These are phyloP conservation scores for Chlorella sp. DNA, from an alignment of 139 green algal genomes.

Conservation along the genomic window DNA sequence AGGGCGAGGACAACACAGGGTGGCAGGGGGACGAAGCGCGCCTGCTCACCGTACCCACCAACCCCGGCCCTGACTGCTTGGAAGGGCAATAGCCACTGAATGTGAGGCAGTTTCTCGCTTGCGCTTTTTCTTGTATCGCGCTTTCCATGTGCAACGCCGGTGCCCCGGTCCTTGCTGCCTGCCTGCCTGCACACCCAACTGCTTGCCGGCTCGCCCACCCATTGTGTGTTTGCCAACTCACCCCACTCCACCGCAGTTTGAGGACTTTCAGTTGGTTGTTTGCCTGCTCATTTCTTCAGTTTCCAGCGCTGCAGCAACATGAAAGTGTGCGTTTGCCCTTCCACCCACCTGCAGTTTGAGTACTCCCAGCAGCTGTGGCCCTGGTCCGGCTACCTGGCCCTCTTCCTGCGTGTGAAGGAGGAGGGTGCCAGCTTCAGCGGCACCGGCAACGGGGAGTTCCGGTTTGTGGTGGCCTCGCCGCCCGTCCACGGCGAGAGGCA, in stretches of 20 bases:
- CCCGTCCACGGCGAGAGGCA: conserved; percentile 51
- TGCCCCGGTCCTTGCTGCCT: too few relatives aligned
- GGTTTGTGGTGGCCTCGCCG: conserved; percentile 81
- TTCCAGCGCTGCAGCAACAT: background rate
- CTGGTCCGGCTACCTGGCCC: conserved; percentile 93
- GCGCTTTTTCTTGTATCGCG: too few relatives aligned
- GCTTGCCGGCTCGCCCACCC: background rate
- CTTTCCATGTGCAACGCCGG: too few relatives aligned
- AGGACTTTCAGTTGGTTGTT: conserved; percentile 43
- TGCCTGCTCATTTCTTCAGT: background rate
- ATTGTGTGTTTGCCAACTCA: background rate
- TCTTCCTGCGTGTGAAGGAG: conserved; percentile 85
- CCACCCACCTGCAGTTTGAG: conserved; percentile 14
- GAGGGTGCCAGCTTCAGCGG: conserved; percentile 54
- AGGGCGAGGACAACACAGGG: too few relatives aligned
- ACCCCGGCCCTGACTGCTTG: too few relatives aligned
- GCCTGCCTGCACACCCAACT: too few relatives aligned
- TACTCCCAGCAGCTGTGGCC: conserved; percentile 87
- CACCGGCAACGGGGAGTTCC: conserved; percentile 54
- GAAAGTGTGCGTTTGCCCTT: too few relatives aligned
- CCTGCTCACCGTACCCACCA: too few relatives aligned
- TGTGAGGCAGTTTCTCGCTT: background rate
- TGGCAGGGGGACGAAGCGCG: too few relatives aligned
- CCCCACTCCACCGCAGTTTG: conserved; percentile 2
- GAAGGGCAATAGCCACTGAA: too few relatives aligned